phyloP scores from a whole-genome alignment of 1,284 basidiomycete species.

The Fomitopsis schrenkii region DNA sequence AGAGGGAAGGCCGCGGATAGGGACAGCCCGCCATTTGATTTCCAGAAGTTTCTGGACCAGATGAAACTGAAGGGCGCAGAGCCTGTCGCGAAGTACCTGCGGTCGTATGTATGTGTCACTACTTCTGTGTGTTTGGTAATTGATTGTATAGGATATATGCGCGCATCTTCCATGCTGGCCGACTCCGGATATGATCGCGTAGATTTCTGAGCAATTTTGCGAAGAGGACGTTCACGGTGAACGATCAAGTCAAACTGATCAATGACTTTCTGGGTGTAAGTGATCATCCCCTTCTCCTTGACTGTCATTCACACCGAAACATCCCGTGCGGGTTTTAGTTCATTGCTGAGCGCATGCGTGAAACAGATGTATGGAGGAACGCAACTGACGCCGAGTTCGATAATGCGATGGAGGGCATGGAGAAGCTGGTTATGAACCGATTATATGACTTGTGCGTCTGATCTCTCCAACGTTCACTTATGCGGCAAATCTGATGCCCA shows the following conservation, averaged over 20 bases:
- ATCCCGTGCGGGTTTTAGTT: conserved; percentile 49
- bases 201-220: conserved; percentile 91
- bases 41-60: conserved; percentile 87
- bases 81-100: conserved; percentile 85
- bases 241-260: conserved; percentile 91
- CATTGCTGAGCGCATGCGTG: conserved; percentile 83
- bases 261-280: conserved; percentile 86
- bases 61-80: conserved; percentile 84
- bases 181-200: not conserved
- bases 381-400: conserved; percentile 85
- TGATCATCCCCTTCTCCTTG: not conserved
- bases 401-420: conserved; percentile 97
- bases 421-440: conserved; percentile 99
- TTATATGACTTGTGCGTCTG: conserved; percentile 83
- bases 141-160: conserved; percentile 6
- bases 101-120: conserved; percentile 60
- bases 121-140: not conserved
- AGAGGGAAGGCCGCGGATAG: conserved; percentile 12
- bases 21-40: conserved; percentile 63
- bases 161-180: not conserved
- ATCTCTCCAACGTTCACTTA: not conserved
- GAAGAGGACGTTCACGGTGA: conserved; percentile 84
- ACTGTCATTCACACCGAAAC: not conserved
- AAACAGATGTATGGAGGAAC: conserved; percentile 78
- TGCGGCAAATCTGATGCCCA: conserved; percentile 1